A percentile compares a stretch with the other conserved stretches of the same genome.
Conservation (phyloP, 441 rosid genomes). For the Aleurites moluccanus region DNA sequence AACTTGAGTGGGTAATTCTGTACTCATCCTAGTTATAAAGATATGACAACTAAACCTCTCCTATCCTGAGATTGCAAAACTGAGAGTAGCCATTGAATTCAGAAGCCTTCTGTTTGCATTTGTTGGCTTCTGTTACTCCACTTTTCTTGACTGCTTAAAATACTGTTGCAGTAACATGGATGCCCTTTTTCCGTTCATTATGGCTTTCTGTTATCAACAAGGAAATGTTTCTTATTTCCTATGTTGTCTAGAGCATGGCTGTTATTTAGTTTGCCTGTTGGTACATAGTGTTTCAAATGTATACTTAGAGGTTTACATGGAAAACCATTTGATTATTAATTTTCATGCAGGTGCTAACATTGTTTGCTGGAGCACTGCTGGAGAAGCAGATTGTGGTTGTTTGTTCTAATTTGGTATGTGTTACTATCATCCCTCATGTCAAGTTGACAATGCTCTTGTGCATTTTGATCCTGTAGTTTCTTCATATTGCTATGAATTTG, state of each 20-base stretch:
- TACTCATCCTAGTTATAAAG: neutral
- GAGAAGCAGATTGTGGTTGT: constrained; percentile 90
- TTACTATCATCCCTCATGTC: neutral
- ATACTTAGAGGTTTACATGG: neutral
- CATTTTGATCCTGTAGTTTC: neutral
- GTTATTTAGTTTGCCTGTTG: neutral
- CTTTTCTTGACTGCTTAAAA: neutral
- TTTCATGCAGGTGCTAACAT: constrained; percentile 66
- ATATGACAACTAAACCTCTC: neutral
- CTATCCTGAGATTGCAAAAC: neutral
- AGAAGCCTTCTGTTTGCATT: neutral
- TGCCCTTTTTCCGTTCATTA: neutral
- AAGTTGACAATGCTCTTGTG: constrained; percentile 12
- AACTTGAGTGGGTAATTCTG: neutral
- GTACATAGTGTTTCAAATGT: neutral
- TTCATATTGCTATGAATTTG: constrained; percentile 7
- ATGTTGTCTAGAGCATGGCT: neutral
- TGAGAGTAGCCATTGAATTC: neutral
- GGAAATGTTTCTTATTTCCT: neutral
- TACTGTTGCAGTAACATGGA: neutral
- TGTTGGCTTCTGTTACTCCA: neutral
- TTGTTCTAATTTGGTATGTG: constrained; percentile 90
- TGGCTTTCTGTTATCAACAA: neutral
- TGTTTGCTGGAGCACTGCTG: constrained; percentile 84
- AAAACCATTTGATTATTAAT: neutral